Evolutionary conservation across 192 early-diverging fungal species (phyloP).

Genomic region (Pilaira anomala): DNA sequence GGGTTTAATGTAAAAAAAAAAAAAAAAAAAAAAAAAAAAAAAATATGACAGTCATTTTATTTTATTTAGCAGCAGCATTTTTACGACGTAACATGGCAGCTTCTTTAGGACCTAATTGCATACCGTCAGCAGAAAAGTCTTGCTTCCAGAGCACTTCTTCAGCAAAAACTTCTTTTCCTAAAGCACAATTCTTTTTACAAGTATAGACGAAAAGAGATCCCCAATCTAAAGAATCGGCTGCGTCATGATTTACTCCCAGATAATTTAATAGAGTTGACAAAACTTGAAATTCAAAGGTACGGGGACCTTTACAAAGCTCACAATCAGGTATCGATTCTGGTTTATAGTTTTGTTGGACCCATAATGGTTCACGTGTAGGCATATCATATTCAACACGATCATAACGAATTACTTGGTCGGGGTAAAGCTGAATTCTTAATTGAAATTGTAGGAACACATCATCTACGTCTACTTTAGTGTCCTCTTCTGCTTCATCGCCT

Average conservation of each 20-base stretch:
- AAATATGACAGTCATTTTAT: no score
- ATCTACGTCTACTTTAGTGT: slow-evolving; percentile 80
- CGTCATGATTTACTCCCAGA: slow-evolving; percentile 67
- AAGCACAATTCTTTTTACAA: slow-evolving; percentile 78
- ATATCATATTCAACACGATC: slow-evolving; percentile 58
- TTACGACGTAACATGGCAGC: not conserved
- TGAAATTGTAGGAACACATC: slow-evolving; percentile 89
- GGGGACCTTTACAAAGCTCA: slow-evolving; percentile 61
- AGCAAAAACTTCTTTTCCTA: slow-evolving; percentile 50
- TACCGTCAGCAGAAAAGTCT: slow-evolving; percentile 80
- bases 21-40: not conserved
- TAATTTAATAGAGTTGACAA: slow-evolving; percentile 87
- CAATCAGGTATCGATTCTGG: slow-evolving; percentile 70
- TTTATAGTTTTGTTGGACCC: slow-evolving; percentile 68
- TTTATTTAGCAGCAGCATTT: not conserved
- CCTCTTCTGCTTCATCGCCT: slow-evolving; percentile 52
- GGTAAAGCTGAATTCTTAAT: slow-evolving; percentile 66
- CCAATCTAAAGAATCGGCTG: slow-evolving; percentile 79
- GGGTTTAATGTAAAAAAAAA: no score
- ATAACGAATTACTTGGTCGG: slow-evolving; percentile 86
- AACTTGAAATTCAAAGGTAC: slow-evolving; percentile 93
- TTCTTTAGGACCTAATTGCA: slow-evolving; percentile 37
- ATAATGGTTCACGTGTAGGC: slow-evolving; percentile 64
- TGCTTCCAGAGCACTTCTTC: slow-evolving; percentile 73
- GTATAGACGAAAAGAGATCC: slow-evolving; percentile 86